Evolutionary conservation across 495 filamentous ascomycete species (phyloP), one percentile per base, ranked within the genome.

Genomic region (Penicillium riverlandense): DNA sequence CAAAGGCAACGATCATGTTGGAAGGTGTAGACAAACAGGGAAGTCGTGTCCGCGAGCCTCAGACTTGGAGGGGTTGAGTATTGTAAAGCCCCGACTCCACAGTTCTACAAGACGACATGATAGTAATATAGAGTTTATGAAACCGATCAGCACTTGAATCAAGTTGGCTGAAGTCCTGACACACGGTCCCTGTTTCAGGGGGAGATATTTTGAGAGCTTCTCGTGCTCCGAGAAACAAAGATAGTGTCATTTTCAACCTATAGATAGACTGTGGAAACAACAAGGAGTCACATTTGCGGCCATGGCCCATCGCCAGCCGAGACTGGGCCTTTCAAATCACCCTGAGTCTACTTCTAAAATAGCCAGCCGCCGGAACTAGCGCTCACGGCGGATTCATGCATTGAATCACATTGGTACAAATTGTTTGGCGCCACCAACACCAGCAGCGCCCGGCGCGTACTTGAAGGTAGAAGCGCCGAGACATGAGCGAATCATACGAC

Each of bases 141-240:
- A 44, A 39, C 36, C 32, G 33, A 36, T 32, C 35, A 34, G 9
- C 8, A 41, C 48, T 30, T 44, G 44, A 22, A 22, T 4, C 4
- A 59, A 54, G 50, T 53, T 52, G 50, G 37, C 13, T 45, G 3
- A 34, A 10, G 9, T 34, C 7, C 40, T 43, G 50, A 43, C 50
- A 52, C 43, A 47, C 29, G 48, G 46, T 48, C 51, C 49, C 41
- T 50, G 57, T 58, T 58, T 60, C 57, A 55, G 29, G 40, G 43
- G 27, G 22, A 30, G 47, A 42, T 56, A 49, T 48, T 50, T 47
- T 53, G 48, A 50, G 54, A 36, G 15, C 32, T 2, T 11, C 32
- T 44, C 38, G 44, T 15, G 22, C 38, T 16, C 29, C 36, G 35
- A 43, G 40, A 11, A 37, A 37, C 44, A 49, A 57, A 53, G 44